Percentiles rank a stretch among this genome's conserved stretches.
Evolutionary conservation across 2,329 filamentous ascomycete genomes (phyloP).

Genomic region (Aspergillus udagawae): DNA sequence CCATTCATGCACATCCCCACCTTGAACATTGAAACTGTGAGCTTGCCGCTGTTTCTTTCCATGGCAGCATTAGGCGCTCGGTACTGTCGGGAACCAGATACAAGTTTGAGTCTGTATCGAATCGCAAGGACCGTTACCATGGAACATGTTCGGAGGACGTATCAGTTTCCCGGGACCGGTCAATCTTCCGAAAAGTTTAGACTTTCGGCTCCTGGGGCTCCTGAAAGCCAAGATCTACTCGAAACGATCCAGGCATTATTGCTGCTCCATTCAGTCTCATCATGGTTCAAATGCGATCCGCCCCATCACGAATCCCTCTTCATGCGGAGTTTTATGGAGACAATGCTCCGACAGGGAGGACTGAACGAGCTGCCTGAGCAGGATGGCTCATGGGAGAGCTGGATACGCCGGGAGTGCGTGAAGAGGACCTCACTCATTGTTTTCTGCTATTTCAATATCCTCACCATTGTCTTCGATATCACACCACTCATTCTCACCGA

Average conservation of each 20-base stretch:
- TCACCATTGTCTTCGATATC: conserved; percentile 33
- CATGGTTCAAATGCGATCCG: conserved; percentile 30
- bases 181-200: background rate
- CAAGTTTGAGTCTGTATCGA: conserved; percentile 28
- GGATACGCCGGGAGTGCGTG: conserved; percentile 27
- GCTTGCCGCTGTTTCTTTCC: conserved; percentile 24
- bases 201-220: conserved; percentile 6
- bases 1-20: conserved; percentile 32
- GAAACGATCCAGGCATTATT: conserved; percentile 28
- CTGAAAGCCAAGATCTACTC: conserved; percentile 22
- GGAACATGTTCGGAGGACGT: conserved; percentile 27
- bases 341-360: conserved; percentile 24
- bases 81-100: conserved; percentile 32
- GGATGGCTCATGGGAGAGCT: conserved; percentile 31
- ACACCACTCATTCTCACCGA: conserved; percentile 29
- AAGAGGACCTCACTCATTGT: conserved; percentile 32
- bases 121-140: conserved; percentile 30
- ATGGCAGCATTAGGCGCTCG: conserved; percentile 32
- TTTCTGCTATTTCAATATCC: conserved; percentile 34
- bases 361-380: conserved; percentile 25
- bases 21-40: conserved; percentile 22
- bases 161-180: conserved; percentile 16
- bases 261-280: conserved; percentile 25
- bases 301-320: conserved; percentile 27
- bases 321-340: conserved; percentile 27